Conservation (phyloP, 2,329 filamentous ascomycete genomes). For the Myotisia sp. region DNA sequence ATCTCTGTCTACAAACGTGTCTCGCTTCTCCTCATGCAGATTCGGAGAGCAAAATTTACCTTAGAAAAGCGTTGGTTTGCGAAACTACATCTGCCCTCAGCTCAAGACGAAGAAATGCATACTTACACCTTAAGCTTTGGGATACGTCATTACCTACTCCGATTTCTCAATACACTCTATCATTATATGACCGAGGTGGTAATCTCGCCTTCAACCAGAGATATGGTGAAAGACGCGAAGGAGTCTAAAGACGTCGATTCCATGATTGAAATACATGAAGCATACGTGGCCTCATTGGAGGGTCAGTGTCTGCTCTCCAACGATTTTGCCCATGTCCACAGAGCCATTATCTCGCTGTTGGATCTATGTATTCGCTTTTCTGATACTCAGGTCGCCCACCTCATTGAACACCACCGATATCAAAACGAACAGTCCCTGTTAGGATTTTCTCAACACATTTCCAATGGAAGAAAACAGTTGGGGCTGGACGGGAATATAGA, state of each 20-base stretch:
- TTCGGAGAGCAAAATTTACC: conserved; percentile 54
- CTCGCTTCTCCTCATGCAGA: conserved; percentile 63
- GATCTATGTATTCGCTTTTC: conserved; percentile 60
- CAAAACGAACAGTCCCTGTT: conserved; percentile 18
- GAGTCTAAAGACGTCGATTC: conserved; percentile 59
- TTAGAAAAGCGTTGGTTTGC: conserved; percentile 41
- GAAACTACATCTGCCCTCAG: conserved; percentile 29
- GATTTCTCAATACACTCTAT: conserved; percentile 62
- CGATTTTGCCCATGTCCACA: conserved; percentile 55
- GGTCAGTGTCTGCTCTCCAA: conserved; percentile 56
- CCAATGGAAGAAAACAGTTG: conserved; percentile 10
- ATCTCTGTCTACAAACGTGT: conserved; percentile 55
- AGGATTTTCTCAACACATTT: conserved; percentile 2
- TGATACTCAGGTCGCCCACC: conserved; percentile 38
- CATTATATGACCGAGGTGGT: conserved; percentile 64
- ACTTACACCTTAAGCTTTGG: conserved; percentile 25
- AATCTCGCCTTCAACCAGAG: conserved; percentile 44
- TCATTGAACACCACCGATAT: conserved; percentile 25
- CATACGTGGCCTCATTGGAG: conserved; percentile 48
- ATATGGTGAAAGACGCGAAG: conserved; percentile 44
- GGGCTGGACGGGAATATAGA: conserved; percentile 10
- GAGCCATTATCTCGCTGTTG: conserved; percentile 59
- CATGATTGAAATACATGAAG: conserved; percentile 58
- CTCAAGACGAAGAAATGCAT: conserved; percentile 14
- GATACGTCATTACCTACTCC: conserved; percentile 55